Base-by-base conservation (phyloP, 805 yeast genomes). In the Candida hungchunana region DNA sequence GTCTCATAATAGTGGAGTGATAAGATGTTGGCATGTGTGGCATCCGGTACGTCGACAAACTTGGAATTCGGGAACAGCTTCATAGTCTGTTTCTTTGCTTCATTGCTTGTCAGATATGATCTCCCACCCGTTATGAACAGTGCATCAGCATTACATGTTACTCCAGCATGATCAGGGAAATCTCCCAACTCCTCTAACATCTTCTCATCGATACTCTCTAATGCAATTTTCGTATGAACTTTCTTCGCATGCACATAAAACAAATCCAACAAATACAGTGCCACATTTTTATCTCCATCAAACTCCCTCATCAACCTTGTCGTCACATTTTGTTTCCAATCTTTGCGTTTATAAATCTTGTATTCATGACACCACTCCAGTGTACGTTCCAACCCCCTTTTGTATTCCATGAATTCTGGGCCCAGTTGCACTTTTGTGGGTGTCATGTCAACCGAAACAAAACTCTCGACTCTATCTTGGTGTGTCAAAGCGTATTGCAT, bases 371-470 rank as follows among this genome's bases (percentile, higher is more conserved):
- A 18, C 50, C 45, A 48, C 2, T 30, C 7, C 4, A 36, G 12
- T 6, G 37, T 14, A 3, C 43, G 34, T 14, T 8, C 28, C 34
- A 51, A 9, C 4, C 37, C 26, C 2, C 27, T n/a, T n/a, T n/a
- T n/a, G n/a, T n/a, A n/a, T n/a, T n/a, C n/a, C n/a, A n/a, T 15
- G 43, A 67, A 69, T 26, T 51, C 52, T 4, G 33, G 24, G 6
- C 62, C 71, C 16, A 70, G 53, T 3, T 52, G 49, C 18, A 51
- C 46, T 7, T 34, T 48, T 5, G 46, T 43, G 6, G 78, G 77
- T 3, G 68, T 52, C 42, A 69, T 72, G 40, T 72, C 78, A 4
- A 76, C 61, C 4, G 75, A 67, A 0, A 75, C 59, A 21, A 75
- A 45, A 37, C 62, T 65, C 6, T 59, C 49, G 1, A 73, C 59